These are phyloP conservation scores for Citrus cavaleriei DNA, from an alignment of 345 rosid species.

Conservation along the genomic window DNA sequence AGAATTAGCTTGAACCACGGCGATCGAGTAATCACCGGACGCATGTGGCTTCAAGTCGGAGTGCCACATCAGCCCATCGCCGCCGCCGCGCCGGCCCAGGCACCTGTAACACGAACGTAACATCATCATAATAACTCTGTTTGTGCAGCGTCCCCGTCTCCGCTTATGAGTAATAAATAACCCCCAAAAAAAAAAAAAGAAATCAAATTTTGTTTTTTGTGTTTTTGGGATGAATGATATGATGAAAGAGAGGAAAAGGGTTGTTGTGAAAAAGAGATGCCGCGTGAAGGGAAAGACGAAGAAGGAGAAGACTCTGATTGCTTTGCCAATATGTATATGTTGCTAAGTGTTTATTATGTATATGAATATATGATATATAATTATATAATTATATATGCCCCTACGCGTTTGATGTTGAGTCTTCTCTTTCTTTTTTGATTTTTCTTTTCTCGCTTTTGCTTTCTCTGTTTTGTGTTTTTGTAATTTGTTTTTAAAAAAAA, in stretches of 20 bases:
- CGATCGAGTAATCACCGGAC: conserved; percentile 88
- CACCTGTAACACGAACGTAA: conserved; percentile 63
- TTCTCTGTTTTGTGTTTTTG: not conserved
- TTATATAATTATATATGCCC: not conserved
- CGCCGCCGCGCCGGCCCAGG: conserved; percentile 50
- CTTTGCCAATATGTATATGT: too few relatives aligned
- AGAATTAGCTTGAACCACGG: conserved; percentile 89
- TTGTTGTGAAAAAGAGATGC: conserved; percentile 20
- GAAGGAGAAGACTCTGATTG: not conserved
- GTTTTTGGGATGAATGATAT: not conserved
- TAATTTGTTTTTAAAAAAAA: not conserved
- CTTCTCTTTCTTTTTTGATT: not conserved
- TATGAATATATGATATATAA: too few relatives aligned
- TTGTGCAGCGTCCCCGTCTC: not conserved
- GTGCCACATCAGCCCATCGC: conserved; percentile 80
- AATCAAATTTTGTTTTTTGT: not conserved
- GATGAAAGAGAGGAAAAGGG: not conserved
- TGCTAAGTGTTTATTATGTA: not conserved
- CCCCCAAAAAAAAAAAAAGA: too few relatives aligned
- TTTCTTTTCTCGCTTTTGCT: not conserved
- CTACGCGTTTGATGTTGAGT: conserved; percentile 41
- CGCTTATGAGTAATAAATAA: not conserved
- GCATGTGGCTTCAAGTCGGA: conserved; percentile 77
- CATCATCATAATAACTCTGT: conserved; percentile 30
- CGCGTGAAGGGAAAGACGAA: conserved; percentile 50